phyloP scores from a whole-genome alignment of 768 basidiomycete genomes.

The Leccinum subtestaceum region DNA sequence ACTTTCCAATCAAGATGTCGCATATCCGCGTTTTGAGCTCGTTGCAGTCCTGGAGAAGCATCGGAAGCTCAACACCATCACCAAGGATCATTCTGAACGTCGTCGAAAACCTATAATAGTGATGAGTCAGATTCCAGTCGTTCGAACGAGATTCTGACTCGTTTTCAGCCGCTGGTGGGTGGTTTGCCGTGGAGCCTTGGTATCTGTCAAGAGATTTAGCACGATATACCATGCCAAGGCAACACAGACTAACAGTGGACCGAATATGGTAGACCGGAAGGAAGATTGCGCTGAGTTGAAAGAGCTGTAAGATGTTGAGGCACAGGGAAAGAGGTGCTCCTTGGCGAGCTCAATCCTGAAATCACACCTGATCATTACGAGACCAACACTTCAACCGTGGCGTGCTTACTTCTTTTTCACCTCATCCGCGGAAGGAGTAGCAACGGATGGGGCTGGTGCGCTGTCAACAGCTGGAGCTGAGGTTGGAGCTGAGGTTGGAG shows the following conservation, averaged over 20 bases:
- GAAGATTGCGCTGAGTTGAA: conserved; percentile 32
- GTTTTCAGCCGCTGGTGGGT: background rate
- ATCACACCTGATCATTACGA: conserved; percentile 5
- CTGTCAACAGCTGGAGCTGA: conserved; percentile 1
- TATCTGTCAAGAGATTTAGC: conserved; percentile 21
- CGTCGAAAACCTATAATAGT: conserved; percentile 21
- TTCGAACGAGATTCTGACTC: conserved; percentile 20
- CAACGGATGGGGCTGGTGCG: conserved; percentile 7
- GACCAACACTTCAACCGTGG: background rate
- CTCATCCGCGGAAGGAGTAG: conserved; percentile 15
- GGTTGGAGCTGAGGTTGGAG: conserved; percentile 1
- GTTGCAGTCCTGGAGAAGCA: conserved; percentile 43
- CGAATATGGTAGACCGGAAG: conserved; percentile 62
- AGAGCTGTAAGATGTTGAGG: conserved; percentile 19
- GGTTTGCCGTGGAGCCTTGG: conserved; percentile 18
- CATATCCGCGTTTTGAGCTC: conserved; percentile 35
- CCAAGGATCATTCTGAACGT: conserved; percentile 51
- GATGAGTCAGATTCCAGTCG: conserved; percentile 4
- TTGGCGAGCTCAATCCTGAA: conserved; percentile 42
- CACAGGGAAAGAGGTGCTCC: conserved; percentile 47
- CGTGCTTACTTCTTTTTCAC: conserved; percentile 25
- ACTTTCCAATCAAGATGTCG: conserved; percentile 37
- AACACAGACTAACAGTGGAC: conserved; percentile 50
- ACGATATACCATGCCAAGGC: background rate
- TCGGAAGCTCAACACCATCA: conserved; percentile 47